Evolutionary conservation across 805 yeast genomes (phyloP).

Genomic region (Starmera pachycereana): DNA sequence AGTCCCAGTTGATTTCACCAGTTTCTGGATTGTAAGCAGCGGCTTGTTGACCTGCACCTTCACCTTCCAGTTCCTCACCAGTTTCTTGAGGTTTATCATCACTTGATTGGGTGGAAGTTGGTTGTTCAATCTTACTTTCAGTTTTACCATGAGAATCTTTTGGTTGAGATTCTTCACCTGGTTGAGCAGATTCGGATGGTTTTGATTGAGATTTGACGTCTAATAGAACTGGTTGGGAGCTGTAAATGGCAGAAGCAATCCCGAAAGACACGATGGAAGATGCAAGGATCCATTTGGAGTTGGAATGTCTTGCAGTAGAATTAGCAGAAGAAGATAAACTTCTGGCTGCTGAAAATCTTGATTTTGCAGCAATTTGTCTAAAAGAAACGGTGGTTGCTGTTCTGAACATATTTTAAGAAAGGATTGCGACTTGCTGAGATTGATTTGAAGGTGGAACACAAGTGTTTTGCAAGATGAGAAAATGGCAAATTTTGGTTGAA

Average conservation of each 20-base stretch:
- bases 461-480: too few relatives aligned
- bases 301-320: neutral
- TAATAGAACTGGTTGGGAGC: constrained; percentile 10
- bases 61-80: constrained; percentile 1
- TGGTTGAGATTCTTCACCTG: neutral
- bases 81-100: neutral
- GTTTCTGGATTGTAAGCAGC: constrained; percentile 94
- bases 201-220: constrained; percentile 7
- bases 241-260: constrained; percentile 6
- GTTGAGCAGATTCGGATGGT: constrained; percentile 1
- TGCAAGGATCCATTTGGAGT: constrained; percentile 10
- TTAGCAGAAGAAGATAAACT: constrained; percentile 5
- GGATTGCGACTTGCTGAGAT: too few relatives aligned
- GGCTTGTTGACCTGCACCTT: constrained; percentile 23
- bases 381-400: neutral
- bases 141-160: neutral
- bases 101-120: constrained; percentile 1
- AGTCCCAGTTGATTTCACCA: constrained; percentile 99
- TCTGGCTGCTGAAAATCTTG: constrained; percentile 1
- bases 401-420: too few relatives aligned
- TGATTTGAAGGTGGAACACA: too few relatives aligned
- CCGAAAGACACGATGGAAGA: constrained; percentile 10
- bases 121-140: constrained; percentile 1
- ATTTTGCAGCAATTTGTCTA: constrained; percentile 2
- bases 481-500: too few relatives aligned